Base-by-base conservation (phyloP, 2,329 filamentous ascomycete genomes). In the Neofusicoccum umdonicola region DNA sequence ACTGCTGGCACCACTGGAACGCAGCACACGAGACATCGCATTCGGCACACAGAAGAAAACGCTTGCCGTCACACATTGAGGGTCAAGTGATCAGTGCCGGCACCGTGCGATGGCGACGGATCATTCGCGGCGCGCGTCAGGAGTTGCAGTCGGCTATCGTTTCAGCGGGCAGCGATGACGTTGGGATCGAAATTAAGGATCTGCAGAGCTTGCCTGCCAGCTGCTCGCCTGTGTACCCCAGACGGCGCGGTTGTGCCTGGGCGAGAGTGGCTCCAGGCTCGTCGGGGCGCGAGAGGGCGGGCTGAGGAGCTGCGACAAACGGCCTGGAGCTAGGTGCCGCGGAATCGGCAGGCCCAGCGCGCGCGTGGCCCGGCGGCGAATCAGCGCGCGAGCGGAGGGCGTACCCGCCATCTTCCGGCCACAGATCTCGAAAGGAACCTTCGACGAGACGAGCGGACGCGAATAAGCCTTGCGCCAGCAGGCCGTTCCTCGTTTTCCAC, bases 61-160 rank as follows among this genome's bases (percentile, higher is more conserved):
- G 42, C 41, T 56, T 63, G 61, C 48, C 61, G 61, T 63, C 61
- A 54, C 61, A 63, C 61, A 56, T 63, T 63, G 50, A 63, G 61
- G 51, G 61, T 44, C 56, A 60, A 47, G 41, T 60, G 56, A 60
- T 60, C 56, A 60, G 56, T 60, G 56, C 56, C 56, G 22, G 42
- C 56, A 60, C 50, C 61, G 61, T 63, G 61, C 42, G 41, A 63
- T 63, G 61, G 61, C 56, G 56, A 60, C 56, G 56, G 56, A 60
- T 60, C 56, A 56, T 63, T 63, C 61, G 61, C 61, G 50, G 50
- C 48, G 39, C 48, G 60, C 48, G 61, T 52, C 50, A 45, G 61
- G 61, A 52, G 60, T 44, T 62, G 60, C 60, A 54, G 61, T 63
- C 61, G 61, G 48, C 51, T 63, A 63, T 63, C 61, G 61, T 63